These are phyloP conservation scores for Myxozyma monticola DNA, from an alignment of 805 yeast species.

Conservation along the genomic window DNA sequence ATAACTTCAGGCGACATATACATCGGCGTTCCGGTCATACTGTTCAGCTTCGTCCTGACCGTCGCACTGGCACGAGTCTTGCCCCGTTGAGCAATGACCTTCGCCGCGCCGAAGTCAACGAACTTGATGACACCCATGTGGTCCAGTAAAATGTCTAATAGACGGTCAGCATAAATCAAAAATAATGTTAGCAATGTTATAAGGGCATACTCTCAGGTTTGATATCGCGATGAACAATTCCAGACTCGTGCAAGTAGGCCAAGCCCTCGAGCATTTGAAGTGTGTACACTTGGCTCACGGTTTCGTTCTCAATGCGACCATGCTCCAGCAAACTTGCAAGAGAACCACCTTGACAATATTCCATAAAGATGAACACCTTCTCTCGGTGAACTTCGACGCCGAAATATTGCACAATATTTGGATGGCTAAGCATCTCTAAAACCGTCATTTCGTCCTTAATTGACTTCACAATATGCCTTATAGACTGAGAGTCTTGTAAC, in stretches of 20 bases:
- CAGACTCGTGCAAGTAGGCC: conserved; percentile 90
- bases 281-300: conserved; percentile 85
- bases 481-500: conserved; percentile 82
- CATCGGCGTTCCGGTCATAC: conserved; percentile 95
- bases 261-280: conserved; percentile 92
- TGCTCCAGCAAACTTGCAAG: conserved; percentile 80
- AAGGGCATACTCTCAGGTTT: conserved; percentile 65
- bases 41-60: conserved; percentile 41
- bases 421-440: conserved; percentile 90
- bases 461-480: conserved; percentile 78
- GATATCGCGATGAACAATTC: conserved; percentile 94
- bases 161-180: not conserved
- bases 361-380: conserved; percentile 94
- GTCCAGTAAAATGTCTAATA: conserved; percentile 73
- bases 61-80: conserved; percentile 41
- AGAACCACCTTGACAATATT: conserved; percentile 94
- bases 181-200: too few species aligned
- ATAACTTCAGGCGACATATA: conserved; percentile 98
- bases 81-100: conserved; percentile 55
- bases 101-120: conserved; percentile 98
- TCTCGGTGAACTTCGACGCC: conserved; percentile 98
- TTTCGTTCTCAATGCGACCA: conserved; percentile 93
- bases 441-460: conserved; percentile 97
- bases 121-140: conserved; percentile 91
- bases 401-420: conserved; percentile 92